Base-by-base conservation (phyloP, 768 basidiomycete species). In the Mycena galericulata region DNA sequence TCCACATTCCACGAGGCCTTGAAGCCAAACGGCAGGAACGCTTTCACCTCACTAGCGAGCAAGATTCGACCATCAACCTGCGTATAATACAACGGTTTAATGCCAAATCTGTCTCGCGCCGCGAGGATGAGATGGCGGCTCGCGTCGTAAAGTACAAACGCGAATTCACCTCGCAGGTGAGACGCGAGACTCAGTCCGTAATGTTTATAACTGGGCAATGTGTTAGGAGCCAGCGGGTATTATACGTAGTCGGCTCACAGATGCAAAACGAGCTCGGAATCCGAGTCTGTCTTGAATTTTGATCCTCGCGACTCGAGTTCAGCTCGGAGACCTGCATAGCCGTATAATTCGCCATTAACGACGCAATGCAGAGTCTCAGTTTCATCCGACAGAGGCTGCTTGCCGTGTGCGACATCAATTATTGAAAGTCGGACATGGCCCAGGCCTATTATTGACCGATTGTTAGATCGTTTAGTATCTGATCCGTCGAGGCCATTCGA, bases 81-180 rank as follows among this genome's bases (percentile, higher is more conserved):
- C 18, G 62, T 62, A 41, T 62, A 62, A 46, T 54, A 54, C 20
- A 62, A 51, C 14, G 62, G 62, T 41, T 62, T 62, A 3, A 62
- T 62, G 41, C 62, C 62, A 17, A 62, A 62, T 62, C 62, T 24
- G 22, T 62, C 62, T 10, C 62, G 62, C 51, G 41, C 62, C 1
- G 62, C 62, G 36, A 62, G 10, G 10, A 62, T 9, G 4, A 62
- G 11, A 4, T n/a, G 51, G 11, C 51, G 40, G 40, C 17, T 54
- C 11, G 14, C 15, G 17, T 62, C 61, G 50, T 62, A 62, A 1
- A 62, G 50, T 4, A 62, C 49, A 12, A 62, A 62, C 8, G 61
- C 61, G 12, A 62, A 62, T 54, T 62, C 61, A 6, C 61, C 61
- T 24, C 61, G 50, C 6, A 62, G 41, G 41, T 43, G 36, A 18